Evolutionary conservation across 768 basidiomycete species (phyloP), one percentile per base, ranked within the genome.

Genomic region (Leccinum uliginosum): DNA sequence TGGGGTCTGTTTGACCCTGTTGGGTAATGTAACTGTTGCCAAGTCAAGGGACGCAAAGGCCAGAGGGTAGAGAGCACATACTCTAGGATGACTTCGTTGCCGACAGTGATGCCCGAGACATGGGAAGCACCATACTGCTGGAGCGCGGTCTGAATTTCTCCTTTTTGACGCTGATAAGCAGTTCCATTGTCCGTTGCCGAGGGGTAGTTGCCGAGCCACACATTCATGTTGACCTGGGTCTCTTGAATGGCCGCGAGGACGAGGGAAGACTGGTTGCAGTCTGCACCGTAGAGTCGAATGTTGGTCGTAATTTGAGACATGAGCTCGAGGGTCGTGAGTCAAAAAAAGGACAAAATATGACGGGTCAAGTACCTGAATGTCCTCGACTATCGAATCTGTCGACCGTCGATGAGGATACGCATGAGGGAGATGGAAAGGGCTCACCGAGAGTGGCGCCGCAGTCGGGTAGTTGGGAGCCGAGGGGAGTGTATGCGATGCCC

Each of bases 41-140:
- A 32, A 27, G 48, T 34, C 68, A 15, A 63, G 54, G 4, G 19
- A 46, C 6, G 21, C 12, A 35, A 19, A 15, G n/a, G 11, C 50
- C 12, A 6, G 17, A 30, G 11, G 23, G 30, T 47, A 27, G 45
- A 30, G 19, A 43, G 2, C 8, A 74, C 80, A 3, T 49, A 87
- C 84, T 93, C 83, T 50, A 94, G 78, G 67, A 93, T 90, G 68
- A 83, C 92, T 73, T 96, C 93, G 67, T 97, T 96, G 32, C 96
- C 94, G 32, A 97, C 94, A 12, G 88, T 94, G 38, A 98, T 66
- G 9, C 96, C 96, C 0, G 74, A 75, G 52, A 98, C 82, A 64
- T 93, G 71, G 57, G 81, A 81, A 2, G 82, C 80, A 30, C 95
- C 95, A 67, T 86, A 98, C 1, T 82, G 85, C 67, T 87, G 68